Percentiles rank a stretch among this genome's conserved stretches.
Evolutionary conservation across 2,329 filamentous ascomycete species (phyloP).

Genomic region (Seiridium unicorne): DNA sequence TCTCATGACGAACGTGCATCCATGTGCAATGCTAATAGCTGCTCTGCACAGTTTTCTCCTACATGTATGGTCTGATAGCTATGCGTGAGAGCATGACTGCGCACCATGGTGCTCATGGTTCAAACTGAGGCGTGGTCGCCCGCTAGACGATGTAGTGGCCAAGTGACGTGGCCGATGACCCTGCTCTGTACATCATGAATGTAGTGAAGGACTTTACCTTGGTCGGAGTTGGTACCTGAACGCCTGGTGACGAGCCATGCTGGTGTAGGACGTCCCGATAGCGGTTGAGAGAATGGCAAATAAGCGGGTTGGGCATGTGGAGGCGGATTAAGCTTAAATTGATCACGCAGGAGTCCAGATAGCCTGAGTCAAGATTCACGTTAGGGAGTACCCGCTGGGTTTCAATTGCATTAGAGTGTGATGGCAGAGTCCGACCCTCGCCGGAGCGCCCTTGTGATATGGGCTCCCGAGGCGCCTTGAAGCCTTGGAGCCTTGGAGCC

Average conservation of each 20-base stretch:
- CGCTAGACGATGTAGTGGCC: neutral
- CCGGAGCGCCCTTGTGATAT: too few species aligned
- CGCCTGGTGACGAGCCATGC: too few species aligned
- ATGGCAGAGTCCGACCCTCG: too few species aligned
- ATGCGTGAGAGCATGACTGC: slow-evolving; percentile 42
- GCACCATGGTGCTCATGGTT: slow-evolving; percentile 7
- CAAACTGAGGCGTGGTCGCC: neutral
- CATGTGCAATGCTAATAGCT: slow-evolving; percentile 15
- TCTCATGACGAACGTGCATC: neutral
- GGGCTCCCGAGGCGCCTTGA: too few species aligned
- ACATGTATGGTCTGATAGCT: slow-evolving; percentile 47
- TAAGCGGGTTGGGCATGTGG: neutral
- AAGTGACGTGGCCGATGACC: neutral
- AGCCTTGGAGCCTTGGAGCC: too few species aligned
- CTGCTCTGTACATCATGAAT: neutral
- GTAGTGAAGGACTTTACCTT: too few species aligned
- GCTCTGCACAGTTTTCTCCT: slow-evolving; percentile 38
- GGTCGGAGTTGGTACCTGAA: too few species aligned
- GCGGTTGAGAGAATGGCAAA: neutral
- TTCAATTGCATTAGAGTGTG: too few species aligned
- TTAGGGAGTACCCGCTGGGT: neutral
- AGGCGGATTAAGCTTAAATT: slow-evolving; percentile 1
- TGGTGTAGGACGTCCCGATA: too few species aligned
- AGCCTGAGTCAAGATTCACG: neutral
- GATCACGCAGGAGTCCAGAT: neutral